A percentile compares a stretch with the other conserved stretches of the same genome.
Conservation (phyloP, 1,139 yeast genomes). For the Kodamaea arcana region DNA sequence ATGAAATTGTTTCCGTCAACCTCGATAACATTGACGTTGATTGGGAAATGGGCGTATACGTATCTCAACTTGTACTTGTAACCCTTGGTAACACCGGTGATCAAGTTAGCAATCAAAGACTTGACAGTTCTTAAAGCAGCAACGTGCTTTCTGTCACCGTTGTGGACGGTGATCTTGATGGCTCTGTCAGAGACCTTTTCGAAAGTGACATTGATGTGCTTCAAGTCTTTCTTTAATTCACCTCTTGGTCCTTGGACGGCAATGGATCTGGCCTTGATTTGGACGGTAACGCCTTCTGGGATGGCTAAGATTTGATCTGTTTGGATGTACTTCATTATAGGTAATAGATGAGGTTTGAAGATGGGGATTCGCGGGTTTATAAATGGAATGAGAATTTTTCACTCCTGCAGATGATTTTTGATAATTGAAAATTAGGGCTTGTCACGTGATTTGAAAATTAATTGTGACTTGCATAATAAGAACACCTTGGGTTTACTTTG, state of each 20-base stretch:
- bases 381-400: constrained; percentile 1
- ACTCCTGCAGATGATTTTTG: too few species aligned
- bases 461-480: too few species aligned
- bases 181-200: constrained; percentile 64
- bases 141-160: constrained; percentile 99
- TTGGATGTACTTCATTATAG: constrained; percentile 84
- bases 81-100: constrained; percentile 99
- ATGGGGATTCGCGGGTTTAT: background rate
- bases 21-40: constrained; percentile 87
- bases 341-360: constrained; percentile 4
- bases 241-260: constrained; percentile 99
- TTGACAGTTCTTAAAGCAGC: constrained; percentile 99
- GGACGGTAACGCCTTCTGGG: constrained; percentile 92
- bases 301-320: constrained; percentile 87
- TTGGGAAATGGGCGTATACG: constrained; percentile 99
- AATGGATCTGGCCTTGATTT: constrained; percentile 87
- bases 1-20: constrained; percentile 70
- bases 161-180: constrained; percentile 89
- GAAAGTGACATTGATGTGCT: constrained; percentile 95
- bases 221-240: constrained; percentile 81
- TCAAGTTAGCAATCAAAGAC: constrained; percentile 88
- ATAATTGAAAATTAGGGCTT: too few species aligned
- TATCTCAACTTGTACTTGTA: constrained; percentile 99
- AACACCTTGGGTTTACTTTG: too few species aligned
- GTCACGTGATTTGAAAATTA: too few species aligned